These are phyloP conservation scores for Microcyclospora pomicola DNA, from an alignment of 2,329 filamentous ascomycete species.

Conservation along the genomic window DNA sequence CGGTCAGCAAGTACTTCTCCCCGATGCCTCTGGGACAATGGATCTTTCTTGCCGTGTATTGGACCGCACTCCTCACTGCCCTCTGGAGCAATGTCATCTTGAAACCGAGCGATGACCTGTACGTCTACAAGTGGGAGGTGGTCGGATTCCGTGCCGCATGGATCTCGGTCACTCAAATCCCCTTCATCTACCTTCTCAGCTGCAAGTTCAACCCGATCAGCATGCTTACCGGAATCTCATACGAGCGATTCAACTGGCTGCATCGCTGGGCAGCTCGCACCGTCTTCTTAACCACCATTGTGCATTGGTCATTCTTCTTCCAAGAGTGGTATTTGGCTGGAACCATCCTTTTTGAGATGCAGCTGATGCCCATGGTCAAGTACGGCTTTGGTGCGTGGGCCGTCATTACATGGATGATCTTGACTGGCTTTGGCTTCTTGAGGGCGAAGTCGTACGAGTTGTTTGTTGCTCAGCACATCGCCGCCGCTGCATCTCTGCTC, in stretches of 20 bases:
- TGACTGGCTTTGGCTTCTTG: constrained; percentile 38
- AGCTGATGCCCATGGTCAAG: constrained; percentile 35
- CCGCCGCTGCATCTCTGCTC: constrained; percentile 36
- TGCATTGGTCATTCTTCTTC: constrained; percentile 43
- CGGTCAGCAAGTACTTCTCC: constrained; percentile 18
- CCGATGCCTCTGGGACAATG: constrained; percentile 19
- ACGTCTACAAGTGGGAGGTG: constrained; percentile 35
- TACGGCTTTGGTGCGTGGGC: constrained; percentile 40
- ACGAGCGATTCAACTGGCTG: constrained; percentile 39
- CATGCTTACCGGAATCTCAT: constrained; percentile 32
- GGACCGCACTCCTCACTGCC: constrained; percentile 16
- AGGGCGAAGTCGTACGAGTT: constrained; percentile 39
- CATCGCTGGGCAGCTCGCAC: constrained; percentile 39
- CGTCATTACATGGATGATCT: constrained; percentile 37
- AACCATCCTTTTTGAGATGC: constrained; percentile 35
- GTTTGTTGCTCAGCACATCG: constrained; percentile 41
- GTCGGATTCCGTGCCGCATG: constrained; percentile 56
- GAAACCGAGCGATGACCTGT: constrained; percentile 12
- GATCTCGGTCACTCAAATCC: constrained; percentile 51
- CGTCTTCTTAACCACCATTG: constrained; percentile 38
- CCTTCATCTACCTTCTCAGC: constrained; percentile 43
- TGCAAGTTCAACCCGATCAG: constrained; percentile 33
- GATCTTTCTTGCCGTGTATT: constrained; percentile 17
- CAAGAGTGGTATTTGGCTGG: constrained; percentile 38
- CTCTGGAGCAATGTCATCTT: constrained; percentile 20